These are phyloP conservation scores for Agroathelia rolfsii DNA, from an alignment of 1,284 basidiomycete species.

Conservation along the genomic window DNA sequence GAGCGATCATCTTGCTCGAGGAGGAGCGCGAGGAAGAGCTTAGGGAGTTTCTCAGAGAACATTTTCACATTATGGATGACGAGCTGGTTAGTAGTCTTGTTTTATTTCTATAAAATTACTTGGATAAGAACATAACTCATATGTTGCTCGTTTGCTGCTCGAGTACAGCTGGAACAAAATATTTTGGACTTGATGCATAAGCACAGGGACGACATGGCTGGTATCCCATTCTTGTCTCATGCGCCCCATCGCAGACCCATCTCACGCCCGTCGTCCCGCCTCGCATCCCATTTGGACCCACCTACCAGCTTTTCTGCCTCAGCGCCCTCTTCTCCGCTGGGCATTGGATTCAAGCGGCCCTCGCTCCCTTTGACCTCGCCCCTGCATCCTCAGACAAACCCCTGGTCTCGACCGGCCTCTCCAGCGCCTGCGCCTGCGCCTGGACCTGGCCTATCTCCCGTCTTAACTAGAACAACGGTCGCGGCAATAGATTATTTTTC, in stretches of 20 bases:
- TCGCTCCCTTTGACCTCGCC: constrained; percentile 70
- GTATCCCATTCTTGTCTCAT: constrained; percentile 72
- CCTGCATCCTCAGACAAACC: constrained; percentile 52
- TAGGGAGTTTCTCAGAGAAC: constrained; percentile 62
- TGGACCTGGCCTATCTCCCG: constrained; percentile 63
- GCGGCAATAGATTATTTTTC: no score
- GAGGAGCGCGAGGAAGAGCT: constrained; percentile 82
- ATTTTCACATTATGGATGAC: constrained; percentile 64
- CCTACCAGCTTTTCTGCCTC: no score
- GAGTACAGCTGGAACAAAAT: constrained; percentile 56
- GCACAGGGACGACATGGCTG: constrained; percentile 72
- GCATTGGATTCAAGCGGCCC: constrained; percentile 61
- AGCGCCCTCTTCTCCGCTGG: constrained; percentile 59
- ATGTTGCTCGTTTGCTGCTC: constrained; percentile 11
- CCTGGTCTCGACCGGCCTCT: no score
- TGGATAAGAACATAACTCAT: constrained; percentile 8
- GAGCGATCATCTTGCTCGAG: constrained; percentile 62
- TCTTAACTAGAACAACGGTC: no score
- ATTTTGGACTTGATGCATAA: constrained; percentile 82
- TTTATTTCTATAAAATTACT: no score
- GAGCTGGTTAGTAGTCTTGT: constrained; percentile 47
- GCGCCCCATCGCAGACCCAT: constrained; percentile 69
- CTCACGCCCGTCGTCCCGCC: constrained; percentile 73
- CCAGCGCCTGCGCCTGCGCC: constrained; percentile 55
- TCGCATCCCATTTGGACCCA: constrained; percentile 67